phyloP scores from a whole-genome alignment of 2,329 filamentous ascomycete genomes.

The Ilyonectria robusta region DNA sequence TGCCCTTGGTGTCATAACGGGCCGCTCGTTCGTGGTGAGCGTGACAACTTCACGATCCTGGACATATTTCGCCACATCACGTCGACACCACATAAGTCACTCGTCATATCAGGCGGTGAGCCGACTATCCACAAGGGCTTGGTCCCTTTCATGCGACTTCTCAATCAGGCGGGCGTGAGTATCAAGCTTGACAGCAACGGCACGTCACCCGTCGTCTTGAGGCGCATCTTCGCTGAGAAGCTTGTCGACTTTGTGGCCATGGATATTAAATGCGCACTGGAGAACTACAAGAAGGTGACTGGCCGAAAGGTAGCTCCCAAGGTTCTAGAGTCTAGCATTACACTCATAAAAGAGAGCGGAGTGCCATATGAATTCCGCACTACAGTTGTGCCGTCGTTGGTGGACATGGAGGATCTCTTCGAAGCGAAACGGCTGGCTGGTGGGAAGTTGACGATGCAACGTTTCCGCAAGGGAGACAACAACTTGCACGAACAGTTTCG shows the following conservation, averaged over 20 bases:
- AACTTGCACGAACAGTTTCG: constrained; percentile 28
- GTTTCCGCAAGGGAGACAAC: constrained; percentile 34
- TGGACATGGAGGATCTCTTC: constrained; percentile 43
- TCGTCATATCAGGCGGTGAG: constrained; percentile 43
- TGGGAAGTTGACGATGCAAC: constrained; percentile 41
- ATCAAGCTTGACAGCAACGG: constrained; percentile 45
- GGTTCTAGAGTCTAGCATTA: constrained; percentile 35
- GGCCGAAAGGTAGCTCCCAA: constrained; percentile 37
- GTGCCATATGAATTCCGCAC: constrained; percentile 42
- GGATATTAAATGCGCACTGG: constrained; percentile 44
- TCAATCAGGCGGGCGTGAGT: constrained; percentile 28
- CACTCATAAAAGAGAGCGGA: constrained; percentile 38
- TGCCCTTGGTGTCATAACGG: constrained; percentile 46
- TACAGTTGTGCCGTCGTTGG: constrained; percentile 37
- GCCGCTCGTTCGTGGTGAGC: constrained; percentile 34
- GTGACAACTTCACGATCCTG: constrained; percentile 28
- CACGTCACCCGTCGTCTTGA: constrained; percentile 16
- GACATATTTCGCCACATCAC: constrained; percentile 40
- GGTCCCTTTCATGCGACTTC: constrained; percentile 34
- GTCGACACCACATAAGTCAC: constrained; percentile 35
- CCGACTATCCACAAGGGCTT: constrained; percentile 44
- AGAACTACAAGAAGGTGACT: constrained; percentile 42
- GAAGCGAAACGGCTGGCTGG: constrained; percentile 42
- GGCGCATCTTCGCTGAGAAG: constrained; percentile 25
- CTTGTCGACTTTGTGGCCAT: constrained; percentile 42